These are phyloP conservation scores for Alternaria rosae DNA, from an alignment of 2,329 filamentous ascomycete genomes.

Conservation along the genomic window DNA sequence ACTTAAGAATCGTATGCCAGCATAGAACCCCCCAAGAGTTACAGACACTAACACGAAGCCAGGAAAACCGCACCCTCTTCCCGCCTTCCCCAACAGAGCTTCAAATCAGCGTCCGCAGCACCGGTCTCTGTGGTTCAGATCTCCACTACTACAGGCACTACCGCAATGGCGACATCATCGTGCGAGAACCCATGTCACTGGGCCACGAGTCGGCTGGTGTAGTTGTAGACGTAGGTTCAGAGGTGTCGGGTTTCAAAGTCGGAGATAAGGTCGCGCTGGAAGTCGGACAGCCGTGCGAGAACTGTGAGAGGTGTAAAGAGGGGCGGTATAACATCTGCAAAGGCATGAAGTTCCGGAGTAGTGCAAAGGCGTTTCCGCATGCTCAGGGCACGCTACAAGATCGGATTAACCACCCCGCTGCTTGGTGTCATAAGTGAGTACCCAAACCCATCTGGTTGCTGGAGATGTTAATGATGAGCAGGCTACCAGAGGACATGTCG, in stretches of 20 bases:
- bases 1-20: constrained; percentile 62
- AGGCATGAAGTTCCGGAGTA: constrained; percentile 64
- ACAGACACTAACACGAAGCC: constrained; percentile 3
- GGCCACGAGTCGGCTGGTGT: constrained; percentile 81
- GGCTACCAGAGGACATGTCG: constrained; percentile 60
- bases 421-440: constrained; percentile 64
- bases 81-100: constrained; percentile 63
- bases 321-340: constrained; percentile 70
- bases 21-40: neutral
- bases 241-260: constrained; percentile 67
- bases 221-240: constrained; percentile 72
- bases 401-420: constrained; percentile 66
- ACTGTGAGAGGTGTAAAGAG: constrained; percentile 62
- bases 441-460: neutral
- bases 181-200: constrained; percentile 82
- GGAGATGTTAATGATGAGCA: constrained; percentile 19
- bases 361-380: constrained; percentile 67
- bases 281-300: constrained; percentile 84
- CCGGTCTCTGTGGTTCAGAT: constrained; percentile 75
- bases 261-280: constrained; percentile 93
- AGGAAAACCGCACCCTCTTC: constrained; percentile 62
- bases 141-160: constrained; percentile 88
- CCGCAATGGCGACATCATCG: constrained; percentile 84
- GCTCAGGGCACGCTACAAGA: constrained; percentile 71
- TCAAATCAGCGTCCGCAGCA: constrained; percentile 69